Evolutionary conservation across 495 filamentous ascomycete genomes (phyloP).

Genomic region (Penicillium egyptiacum): DNA sequence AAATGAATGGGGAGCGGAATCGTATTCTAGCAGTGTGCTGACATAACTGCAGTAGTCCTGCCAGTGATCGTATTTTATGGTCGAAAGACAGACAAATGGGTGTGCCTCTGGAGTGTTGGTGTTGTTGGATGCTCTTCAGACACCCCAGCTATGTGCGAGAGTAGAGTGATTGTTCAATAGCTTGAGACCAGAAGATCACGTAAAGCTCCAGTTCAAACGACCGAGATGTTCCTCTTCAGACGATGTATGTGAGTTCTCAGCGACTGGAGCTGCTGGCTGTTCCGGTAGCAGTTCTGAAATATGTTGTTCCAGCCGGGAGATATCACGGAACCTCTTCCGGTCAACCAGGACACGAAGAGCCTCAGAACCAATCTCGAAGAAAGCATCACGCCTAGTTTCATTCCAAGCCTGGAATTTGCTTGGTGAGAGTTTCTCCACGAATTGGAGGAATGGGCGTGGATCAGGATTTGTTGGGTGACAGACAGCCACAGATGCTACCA

Average conservation of each 20-base stretch:
- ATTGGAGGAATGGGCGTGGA: conserved; percentile 32
- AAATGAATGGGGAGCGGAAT: too few species aligned
- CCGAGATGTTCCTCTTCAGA: conserved; percentile 28
- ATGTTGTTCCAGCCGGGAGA: conserved; percentile 30
- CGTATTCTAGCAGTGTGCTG: not conserved
- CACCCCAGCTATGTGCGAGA: not conserved
- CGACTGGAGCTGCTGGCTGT: conserved; percentile 12
- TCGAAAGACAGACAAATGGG: not conserved
- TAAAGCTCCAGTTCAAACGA: conserved; percentile 33
- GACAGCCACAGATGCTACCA: conserved; percentile 29
- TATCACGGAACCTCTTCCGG: conserved; percentile 29
- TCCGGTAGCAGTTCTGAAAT: conserved; percentile 36
- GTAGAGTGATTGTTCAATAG: not conserved
- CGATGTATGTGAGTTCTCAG: conserved; percentile 12
- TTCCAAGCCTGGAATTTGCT: conserved; percentile 22
- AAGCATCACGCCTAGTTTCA: conserved; percentile 23
- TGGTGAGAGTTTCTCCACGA: conserved; percentile 20
- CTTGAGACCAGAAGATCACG: conserved; percentile 20
- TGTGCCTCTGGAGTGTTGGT: not conserved
- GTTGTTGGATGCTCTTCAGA: not conserved
- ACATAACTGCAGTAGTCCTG: not conserved
- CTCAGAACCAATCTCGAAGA: conserved; percentile 35
- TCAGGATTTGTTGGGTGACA: conserved; percentile 41
- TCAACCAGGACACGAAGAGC: conserved; percentile 41
- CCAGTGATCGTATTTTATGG: not conserved